phyloP scores from a whole-genome alignment of 1,139 yeast species.

The Hansenula lynferdii region DNA sequence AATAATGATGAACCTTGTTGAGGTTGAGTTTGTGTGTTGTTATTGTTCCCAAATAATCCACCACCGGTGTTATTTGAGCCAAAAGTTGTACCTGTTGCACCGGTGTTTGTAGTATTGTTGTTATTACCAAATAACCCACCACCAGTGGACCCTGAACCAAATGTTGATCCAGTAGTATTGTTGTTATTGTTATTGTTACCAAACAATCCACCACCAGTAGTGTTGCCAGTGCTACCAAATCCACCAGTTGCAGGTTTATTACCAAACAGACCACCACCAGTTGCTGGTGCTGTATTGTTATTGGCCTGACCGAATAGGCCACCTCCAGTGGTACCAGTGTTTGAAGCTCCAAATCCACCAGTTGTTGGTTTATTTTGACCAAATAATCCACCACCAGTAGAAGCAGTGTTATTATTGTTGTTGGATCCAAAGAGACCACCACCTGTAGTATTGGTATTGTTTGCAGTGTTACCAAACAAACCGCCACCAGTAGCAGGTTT shows the following conservation, averaged over 20 bases:
- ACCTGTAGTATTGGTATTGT: no score
- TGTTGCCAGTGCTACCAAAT: slow-evolving; percentile 15
- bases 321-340: slow-evolving; percentile 12
- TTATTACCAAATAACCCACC: slow-evolving; percentile 16
- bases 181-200: slow-evolving; percentile 17
- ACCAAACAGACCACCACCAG: slow-evolving; percentile 28
- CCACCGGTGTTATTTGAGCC: slow-evolving; percentile 19
- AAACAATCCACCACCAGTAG: slow-evolving; percentile 26
- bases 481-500: slow-evolving; percentile 11
- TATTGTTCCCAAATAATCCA: slow-evolving; percentile 30
- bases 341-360: neutral
- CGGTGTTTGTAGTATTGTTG: slow-evolving; percentile 4
- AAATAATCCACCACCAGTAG: slow-evolving; percentile 10
- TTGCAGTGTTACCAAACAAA: slow-evolving; percentile 21
- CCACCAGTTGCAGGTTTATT: slow-evolving; percentile 14
- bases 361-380: slow-evolving; percentile 20
- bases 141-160: slow-evolving; percentile 15
- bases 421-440: slow-evolving; percentile 8
- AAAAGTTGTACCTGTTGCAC: slow-evolving; percentile 20
- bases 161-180: slow-evolving; percentile 10
- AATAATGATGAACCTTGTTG: slow-evolving; percentile 6
- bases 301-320: slow-evolving; percentile 30
- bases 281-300: slow-evolving; percentile 23
- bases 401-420: neutral
- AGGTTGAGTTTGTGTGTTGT: slow-evolving; percentile 8